Evolutionary conservation across 495 filamentous ascomycete species (phyloP), one percentile per base, ranked within the genome.

Genomic region (Penicillium paradoxum): DNA sequence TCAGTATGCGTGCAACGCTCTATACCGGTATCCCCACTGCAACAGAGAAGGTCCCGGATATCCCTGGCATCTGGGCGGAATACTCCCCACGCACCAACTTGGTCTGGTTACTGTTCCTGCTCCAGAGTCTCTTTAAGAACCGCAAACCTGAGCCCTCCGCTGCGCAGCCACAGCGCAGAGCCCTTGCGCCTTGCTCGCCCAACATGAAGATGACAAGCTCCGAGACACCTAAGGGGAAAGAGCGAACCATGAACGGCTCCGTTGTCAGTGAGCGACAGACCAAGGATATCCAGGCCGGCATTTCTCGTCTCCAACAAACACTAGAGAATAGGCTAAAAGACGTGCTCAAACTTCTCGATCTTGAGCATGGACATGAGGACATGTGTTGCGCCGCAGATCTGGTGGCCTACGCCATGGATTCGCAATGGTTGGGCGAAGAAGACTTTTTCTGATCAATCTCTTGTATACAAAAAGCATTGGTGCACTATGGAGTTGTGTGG

Each of bases 361-460:
- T 76, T 0, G 69, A 74, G 41, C 46, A 71, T 25, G 67, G 73
- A 4, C 65, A 70, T 38, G 68, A 74, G 29, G 74, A 77, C 33
- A 77, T 77, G 70, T 75, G 73, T 38, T 77, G 73, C 58, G 72
- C 74, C 3, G 73, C 72, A n/a, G 73, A 76, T 60, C 46, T 77
- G 19, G 69, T 77, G 11, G 72, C 74, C 8, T 77, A 73, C 48
- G 74, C 73, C 11, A 73, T 77, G 59, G 73, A 76, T 44, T 69
- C 67, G 24, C 64, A 71, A 38, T 77, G 74, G 74, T 50, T 77
- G 51, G 63, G 58, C 13, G 70, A 71, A 48, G 46, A 60, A 30
- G 72, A 77, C 40, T 77, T 76, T 46, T 76, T 74, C 51, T 69
- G 30, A 62, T 30, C 6, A 11, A 22, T 3, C 2, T 6, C 8